Percentiles rank a stretch among this genome's conserved stretches.
phyloP scores from a whole-genome alignment of 1,284 basidiomycete genomes.

The Phlebopus sp. region DNA sequence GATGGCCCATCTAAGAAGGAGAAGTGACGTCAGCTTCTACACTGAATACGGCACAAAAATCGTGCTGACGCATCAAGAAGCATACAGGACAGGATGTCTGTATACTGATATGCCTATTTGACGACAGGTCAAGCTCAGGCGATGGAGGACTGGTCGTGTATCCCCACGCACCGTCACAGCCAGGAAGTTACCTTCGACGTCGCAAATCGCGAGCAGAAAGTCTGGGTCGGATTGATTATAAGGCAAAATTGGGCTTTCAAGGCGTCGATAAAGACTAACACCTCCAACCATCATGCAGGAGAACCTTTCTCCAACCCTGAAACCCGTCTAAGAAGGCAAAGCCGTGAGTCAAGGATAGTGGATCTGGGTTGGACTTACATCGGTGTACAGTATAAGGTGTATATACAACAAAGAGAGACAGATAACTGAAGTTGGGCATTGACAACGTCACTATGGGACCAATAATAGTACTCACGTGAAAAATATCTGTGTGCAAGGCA shows the following conservation, averaged over 20 bases:
- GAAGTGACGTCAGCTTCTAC: conserved; percentile 7
- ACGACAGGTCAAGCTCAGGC: neutral
- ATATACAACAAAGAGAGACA: conserved; percentile 69
- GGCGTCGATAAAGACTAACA: conserved; percentile 45
- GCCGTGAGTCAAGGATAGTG: neutral
- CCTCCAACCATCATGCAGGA: conserved; percentile 79
- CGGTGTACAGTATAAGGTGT: conserved; percentile 83
- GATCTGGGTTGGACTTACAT: conserved; percentile 42
- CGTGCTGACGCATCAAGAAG: conserved; percentile 74
- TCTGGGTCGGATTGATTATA: conserved; percentile 40
- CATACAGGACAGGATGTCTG: conserved; percentile 83
- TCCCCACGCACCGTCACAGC: conserved; percentile 60
- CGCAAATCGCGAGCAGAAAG: conserved; percentile 69
- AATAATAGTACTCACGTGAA: conserved; percentile 58
- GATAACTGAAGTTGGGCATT: conserved; percentile 51
- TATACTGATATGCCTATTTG: conserved; percentile 77
- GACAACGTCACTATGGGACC: neutral
- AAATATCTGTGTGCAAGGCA: conserved; percentile 77
- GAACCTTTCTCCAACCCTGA: conserved; percentile 71
- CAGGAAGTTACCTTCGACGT: conserved; percentile 81
- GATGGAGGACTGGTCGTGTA: neutral
- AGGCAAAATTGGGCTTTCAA: neutral
- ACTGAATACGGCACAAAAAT: neutral
- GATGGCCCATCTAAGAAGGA: conserved; percentile 66
- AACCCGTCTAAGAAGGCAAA: conserved; percentile 57